Evolutionary conservation across 352 stramenopile species (phyloP), one percentile per base, ranked within the genome.

Genomic region (Phytophthora fragariae): DNA sequence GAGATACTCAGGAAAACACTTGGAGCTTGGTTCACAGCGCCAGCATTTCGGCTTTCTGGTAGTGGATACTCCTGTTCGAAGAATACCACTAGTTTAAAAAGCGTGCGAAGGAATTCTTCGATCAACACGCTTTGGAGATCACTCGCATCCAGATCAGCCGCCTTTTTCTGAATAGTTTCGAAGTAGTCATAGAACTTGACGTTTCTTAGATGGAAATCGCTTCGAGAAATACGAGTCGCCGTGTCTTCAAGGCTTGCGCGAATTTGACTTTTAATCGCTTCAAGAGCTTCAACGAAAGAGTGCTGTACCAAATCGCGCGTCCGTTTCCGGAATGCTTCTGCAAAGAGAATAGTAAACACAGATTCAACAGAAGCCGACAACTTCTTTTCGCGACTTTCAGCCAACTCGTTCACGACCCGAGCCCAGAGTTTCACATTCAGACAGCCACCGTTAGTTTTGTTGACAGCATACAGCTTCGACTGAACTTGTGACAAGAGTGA

Each of bases 151-250:
- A 95, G 56, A 31, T 81, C 82, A 17, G 75, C 82, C 5, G 88
- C 79, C 46, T 85, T 89, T 59, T 86, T 85, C 58, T 92, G 84
- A 39, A 95, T 94, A 15, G 41, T 77, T 46, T 92, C 83, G 62
- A 95, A 95, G 60, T 86, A 85, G 39, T 93, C 78, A 60, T 93
- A 95, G 54, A 94, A 95, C n/a, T 80, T 82, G 24, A 93, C 60
- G 27, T 75, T 80, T 19, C 62, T 78, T 21, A 95, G 65, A 2
- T 77, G 77, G 14, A 71, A 75, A 7, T 80, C 62, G 29, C 41
- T 75, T 58, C 59, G 64, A 49, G 73, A 61, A 15, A 65, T 70
- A 17, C 74, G 60, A 41, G 49, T 68, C 17, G 69, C 62, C 1
- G 73, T 68, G 12, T 77, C 69, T 27, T 75, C 70, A 19, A 92